These are phyloP conservation scores for Neopestalotiopsis clavispora DNA, from an alignment of 2,329 filamentous ascomycete genomes.

Conservation along the genomic window DNA sequence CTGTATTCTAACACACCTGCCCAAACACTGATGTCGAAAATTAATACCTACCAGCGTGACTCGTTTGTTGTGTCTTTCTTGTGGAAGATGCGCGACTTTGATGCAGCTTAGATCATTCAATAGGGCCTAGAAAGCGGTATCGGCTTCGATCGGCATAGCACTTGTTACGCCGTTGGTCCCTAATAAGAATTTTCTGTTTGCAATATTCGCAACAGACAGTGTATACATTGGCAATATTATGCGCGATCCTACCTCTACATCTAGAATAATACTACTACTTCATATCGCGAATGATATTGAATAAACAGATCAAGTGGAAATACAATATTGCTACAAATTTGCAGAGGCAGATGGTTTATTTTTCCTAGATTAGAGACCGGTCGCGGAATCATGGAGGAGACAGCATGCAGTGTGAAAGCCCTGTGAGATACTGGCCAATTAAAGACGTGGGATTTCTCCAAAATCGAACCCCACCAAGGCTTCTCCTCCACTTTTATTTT, in stretches of 20 bases:
- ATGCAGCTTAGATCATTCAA: background rate
- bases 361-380: background rate
- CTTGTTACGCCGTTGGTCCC: background rate
- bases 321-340: no score
- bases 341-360: background rate
- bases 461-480: slow-evolving; percentile 4
- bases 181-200: background rate
- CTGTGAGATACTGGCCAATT: slow-evolving; percentile 1
- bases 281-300: no score
- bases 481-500: slow-evolving; percentile 8
- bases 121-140: background rate
- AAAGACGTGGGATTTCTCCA: background rate
- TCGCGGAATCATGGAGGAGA: background rate
- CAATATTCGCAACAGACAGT: no score
- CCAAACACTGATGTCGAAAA: no score
- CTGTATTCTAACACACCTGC: no score
- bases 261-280: no score
- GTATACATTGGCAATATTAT: no score
- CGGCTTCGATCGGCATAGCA: background rate
- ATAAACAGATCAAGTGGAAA: no score
- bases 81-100: background rate
- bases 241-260: no score
- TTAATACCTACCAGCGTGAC: no score
- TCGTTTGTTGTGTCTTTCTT: background rate
- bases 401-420: background rate